Conservation (phyloP, 2,329 filamentous ascomycete genomes). For the Tothia fuscella region DNA sequence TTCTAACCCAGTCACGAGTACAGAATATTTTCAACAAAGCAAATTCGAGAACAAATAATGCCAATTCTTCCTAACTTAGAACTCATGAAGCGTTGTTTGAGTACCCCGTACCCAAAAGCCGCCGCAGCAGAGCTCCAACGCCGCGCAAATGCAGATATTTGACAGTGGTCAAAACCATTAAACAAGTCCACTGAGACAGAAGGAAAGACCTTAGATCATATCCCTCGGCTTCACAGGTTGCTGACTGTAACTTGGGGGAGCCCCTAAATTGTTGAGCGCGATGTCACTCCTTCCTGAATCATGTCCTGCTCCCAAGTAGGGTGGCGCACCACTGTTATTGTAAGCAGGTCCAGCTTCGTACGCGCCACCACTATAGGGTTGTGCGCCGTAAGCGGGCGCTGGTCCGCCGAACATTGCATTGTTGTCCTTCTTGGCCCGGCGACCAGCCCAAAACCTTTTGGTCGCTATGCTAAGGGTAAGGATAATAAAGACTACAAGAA, state of each 20-base stretch:
- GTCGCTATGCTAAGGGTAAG: neutral
- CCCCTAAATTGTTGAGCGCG: conserved; percentile 3
- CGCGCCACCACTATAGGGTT: neutral
- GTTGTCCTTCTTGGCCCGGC: neutral
- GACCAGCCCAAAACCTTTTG: neutral
- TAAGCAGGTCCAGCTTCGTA: neutral
- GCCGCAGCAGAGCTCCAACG: neutral
- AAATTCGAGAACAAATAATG: too few species aligned
- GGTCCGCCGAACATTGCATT: conserved; percentile 5
- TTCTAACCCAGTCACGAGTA: too few species aligned
- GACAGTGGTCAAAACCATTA: neutral
- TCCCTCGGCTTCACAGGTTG: conserved; percentile 7
- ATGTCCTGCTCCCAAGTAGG: conserved; percentile 6
- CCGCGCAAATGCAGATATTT: neutral
- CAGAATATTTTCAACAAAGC: too few species aligned
- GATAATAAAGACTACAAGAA: conserved; percentile 14
- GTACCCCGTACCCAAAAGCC: too few species aligned
- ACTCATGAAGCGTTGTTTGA: too few species aligned
- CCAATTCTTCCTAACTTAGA: too few species aligned
- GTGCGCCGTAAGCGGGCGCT: neutral
- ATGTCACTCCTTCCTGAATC: conserved; percentile 3
- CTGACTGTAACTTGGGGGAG: conserved; percentile 7
- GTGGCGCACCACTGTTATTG: neutral
- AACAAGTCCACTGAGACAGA: neutral
- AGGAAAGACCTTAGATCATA: neutral